These are phyloP conservation scores for Primulina eburnea DNA, from an alignment of 257 asterid genomes.

Conservation along the genomic window DNA sequence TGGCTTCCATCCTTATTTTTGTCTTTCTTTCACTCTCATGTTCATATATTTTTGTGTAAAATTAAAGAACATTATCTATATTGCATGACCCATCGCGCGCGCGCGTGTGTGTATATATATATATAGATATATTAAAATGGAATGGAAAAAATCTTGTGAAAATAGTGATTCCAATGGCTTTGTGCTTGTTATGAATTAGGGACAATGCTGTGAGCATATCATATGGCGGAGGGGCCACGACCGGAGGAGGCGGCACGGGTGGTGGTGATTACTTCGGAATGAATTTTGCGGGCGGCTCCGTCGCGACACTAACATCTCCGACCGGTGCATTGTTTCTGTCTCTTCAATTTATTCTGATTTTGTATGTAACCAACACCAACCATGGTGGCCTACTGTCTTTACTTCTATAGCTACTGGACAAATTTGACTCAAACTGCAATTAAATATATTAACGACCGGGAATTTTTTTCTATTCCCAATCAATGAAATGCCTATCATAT, in stretches of 20 bases:
- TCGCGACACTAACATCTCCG: not conserved
- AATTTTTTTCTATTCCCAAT: no score
- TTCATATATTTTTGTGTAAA: no score
- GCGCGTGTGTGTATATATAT: no score
- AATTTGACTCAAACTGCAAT: not conserved
- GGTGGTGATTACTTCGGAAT: slow-evolving; percentile 13
- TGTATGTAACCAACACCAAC: not conserved
- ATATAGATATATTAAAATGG: no score
- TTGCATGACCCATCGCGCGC: no score
- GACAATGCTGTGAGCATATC: slow-evolving; percentile 21
- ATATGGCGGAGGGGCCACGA: slow-evolving; percentile 23
- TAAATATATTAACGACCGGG: no score
- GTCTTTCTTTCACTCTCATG: not conserved
- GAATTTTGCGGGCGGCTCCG: not conserved
- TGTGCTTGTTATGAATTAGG: not conserved
- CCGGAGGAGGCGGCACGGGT: slow-evolving; percentile 21
- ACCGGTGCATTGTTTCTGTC: not conserved
- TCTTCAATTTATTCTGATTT: not conserved
- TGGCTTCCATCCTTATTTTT: not conserved
- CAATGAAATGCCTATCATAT: no score
- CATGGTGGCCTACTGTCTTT: not conserved
- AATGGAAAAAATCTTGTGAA: not conserved
- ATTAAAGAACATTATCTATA: not conserved
- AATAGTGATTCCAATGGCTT: not conserved
- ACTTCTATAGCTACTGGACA: not conserved